Base-by-base conservation (phyloP, 208 protist genomes). In the Plasmodiophora brassicae region DNA sequence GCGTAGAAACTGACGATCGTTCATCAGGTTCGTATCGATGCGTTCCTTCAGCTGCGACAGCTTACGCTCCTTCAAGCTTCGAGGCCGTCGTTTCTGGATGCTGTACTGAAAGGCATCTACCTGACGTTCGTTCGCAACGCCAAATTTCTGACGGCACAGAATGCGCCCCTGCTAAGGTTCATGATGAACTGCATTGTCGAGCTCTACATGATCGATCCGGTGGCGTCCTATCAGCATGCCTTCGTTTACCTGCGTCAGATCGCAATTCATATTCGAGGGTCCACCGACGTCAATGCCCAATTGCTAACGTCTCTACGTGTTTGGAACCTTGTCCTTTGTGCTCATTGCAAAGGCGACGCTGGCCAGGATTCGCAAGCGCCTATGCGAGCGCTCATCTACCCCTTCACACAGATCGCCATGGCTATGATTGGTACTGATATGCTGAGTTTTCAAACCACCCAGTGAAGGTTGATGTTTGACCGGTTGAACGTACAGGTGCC, bases 121-220 rank as follows among this genome's bases (percentile, higher is more conserved):
- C 50, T 92, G 1, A 90, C 88, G 0, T 92, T 91, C 71, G 89
- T 93, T 0, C 45, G 83, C 1, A 57, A 92, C 44, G 45, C 60
- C 65, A 91, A 90, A 50, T 93, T 92, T 38, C 14, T 78, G 5
- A 78, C 65, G 65, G 65, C 65, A 14, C 32, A 88, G 25, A 88
- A 46, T 0, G 46, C 85, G 25, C 78, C 89, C 25, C 14, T 36
- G 22, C 45, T 91, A 1, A 28, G 60, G 1, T 91, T 92, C 71
- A 90, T 92, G 89, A 0, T 65, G 39, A 90, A 92, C 84, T 92
- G 90, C 87, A 85, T 92, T 0, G 90, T 92, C 8, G 87, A 89
- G 35, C 71, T 89, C 0, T 89, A 54, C 44, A 65, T 45, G 1
- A 14, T 89, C 14, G 87, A 89, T 32, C 25, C 65, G 36, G 28